Base-by-base conservation (phyloP, 441 rosid species). In the Metrosideros polymorpha region DNA sequence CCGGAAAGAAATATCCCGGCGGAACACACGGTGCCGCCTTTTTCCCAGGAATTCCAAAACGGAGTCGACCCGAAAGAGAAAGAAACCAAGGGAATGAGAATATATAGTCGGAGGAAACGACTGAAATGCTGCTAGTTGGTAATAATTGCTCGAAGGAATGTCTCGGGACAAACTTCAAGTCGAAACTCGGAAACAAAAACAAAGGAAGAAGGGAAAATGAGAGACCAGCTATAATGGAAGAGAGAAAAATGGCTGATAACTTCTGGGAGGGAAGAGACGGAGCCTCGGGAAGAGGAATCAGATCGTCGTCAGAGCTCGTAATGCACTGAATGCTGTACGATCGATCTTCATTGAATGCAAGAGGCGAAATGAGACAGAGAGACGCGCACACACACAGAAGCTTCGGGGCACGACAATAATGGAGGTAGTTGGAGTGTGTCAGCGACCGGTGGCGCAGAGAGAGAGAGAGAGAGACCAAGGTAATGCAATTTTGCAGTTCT, bases 361-460 rank as follows among this genome's bases (percentile, higher is more conserved):
- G 56, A 13, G 84, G 79, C 63, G 50, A 76, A 82, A 84, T 5
- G 45, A 56, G 87, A 66, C 84, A 88, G 84, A 50, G 57, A 35
- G 35, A 82, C n/a, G n/a, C n/a, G n/a, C n/a, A n/a, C n/a, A n/a
- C n/a, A n/a, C n/a, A n/a, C n/a, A n/a, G n/a, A n/a, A n/a, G n/a
- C n/a, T n/a, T n/a, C n/a, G n/a, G n/a, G n/a, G n/a, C n/a, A n/a
- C 24, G 47, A 56, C 6, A 66, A 24, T 35, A 52, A 59, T 82
- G 85, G 89, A 39, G 87, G 91, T 63, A 17, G 92, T 90, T 92
- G 88, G 85, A 85, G 76, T 32, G 76, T 55, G 85, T 76, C 85
- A 85, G 87, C 27, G 75, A 85, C 54, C 6, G 47, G 79, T 71
- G 79, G 17, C 79, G 29, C 82, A 19, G 55, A 56, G 49, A 57